These are phyloP conservation scores for Margaritispora aquatica DNA, from an alignment of 495 filamentous ascomycete genomes.

Conservation along the genomic window DNA sequence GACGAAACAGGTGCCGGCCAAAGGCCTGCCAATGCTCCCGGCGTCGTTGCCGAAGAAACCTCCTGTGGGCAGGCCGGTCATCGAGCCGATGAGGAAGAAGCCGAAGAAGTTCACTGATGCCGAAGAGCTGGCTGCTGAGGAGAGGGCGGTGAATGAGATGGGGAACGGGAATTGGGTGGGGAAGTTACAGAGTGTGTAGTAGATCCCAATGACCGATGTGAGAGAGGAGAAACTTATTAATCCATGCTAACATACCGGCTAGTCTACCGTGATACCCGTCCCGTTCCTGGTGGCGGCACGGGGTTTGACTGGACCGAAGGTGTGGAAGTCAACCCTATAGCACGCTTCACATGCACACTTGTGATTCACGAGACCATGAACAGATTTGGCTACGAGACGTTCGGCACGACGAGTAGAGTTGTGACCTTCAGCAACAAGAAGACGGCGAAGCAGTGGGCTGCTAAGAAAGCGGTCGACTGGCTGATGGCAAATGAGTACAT, in stretches of 20 bases:
- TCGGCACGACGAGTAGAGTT: background rate
- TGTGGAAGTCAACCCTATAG: background rate
- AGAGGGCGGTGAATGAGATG: constrained; percentile 14
- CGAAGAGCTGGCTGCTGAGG: constrained; percentile 24
- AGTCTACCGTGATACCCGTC: constrained; percentile 21
- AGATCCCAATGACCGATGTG: too few relatives aligned
- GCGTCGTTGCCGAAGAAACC: too few relatives aligned
- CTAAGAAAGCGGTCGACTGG: constrained; percentile 21
- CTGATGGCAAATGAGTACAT: constrained; percentile 17
- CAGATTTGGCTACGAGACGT: constrained; percentile 1
- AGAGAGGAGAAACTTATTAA: too few relatives aligned
- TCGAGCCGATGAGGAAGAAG: constrained; percentile 2
- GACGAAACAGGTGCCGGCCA: background rate
- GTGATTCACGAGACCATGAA: background rate
- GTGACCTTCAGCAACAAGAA: constrained; percentile 11
- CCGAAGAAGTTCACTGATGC: constrained; percentile 15
- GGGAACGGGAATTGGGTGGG: constrained; percentile 20
- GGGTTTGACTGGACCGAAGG: constrained; percentile 6
- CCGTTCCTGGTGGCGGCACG: background rate
- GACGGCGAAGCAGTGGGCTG: constrained; percentile 16
- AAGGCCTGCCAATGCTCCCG: too few relatives aligned
- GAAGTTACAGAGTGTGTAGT: constrained; percentile 16
- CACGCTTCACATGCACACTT: constrained; percentile 1
- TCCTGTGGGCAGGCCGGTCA: background rate
- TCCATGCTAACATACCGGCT: background rate